Conservation (phyloP, 192 early-diverging fungal genomes). For the Obelidium mucronatum region DNA sequence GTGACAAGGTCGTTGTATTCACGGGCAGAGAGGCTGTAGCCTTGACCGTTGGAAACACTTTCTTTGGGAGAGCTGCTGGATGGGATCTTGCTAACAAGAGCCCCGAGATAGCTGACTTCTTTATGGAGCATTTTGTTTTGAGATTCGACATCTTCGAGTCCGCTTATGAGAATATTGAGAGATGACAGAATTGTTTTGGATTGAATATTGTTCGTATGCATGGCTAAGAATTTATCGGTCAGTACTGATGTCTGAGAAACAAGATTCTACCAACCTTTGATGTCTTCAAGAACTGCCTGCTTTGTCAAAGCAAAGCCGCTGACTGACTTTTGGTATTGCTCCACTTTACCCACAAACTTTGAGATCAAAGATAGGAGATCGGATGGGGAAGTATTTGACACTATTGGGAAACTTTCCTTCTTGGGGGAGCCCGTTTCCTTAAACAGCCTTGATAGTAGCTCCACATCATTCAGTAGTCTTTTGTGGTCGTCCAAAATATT, state of each 20-base stretch:
- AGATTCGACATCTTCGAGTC: constrained; percentile 36
- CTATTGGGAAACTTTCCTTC: background rate
- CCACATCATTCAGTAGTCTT: constrained; percentile 31
- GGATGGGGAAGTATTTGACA: no score
- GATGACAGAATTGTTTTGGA: constrained; percentile 37
- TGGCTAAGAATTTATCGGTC: background rate
- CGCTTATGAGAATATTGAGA: constrained; percentile 38
- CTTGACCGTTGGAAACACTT: background rate
- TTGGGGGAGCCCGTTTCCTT: constrained; percentile 22
- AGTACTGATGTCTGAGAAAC: background rate
- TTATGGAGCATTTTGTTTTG: constrained; percentile 30
- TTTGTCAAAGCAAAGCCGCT: constrained; percentile 27
- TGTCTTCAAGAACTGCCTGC: constrained; percentile 30
- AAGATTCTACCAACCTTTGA: constrained; percentile 24
- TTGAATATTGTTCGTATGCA: background rate
- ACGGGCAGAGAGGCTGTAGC: constrained; percentile 21
- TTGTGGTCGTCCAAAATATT: constrained; percentile 37
- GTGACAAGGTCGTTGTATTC: constrained; percentile 49
- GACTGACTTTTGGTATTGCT: constrained; percentile 39
- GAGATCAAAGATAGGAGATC: constrained; percentile 2
- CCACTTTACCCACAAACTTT: constrained; percentile 34
- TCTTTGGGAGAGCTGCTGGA: background rate
- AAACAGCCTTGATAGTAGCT: constrained; percentile 20
- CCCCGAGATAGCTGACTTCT: constrained; percentile 26
- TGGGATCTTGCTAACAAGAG: constrained; percentile 3